These are phyloP conservation scores for Mucor mucedo DNA, from an alignment of 371 early-diverging fungal genomes.

Conservation along the genomic window DNA sequence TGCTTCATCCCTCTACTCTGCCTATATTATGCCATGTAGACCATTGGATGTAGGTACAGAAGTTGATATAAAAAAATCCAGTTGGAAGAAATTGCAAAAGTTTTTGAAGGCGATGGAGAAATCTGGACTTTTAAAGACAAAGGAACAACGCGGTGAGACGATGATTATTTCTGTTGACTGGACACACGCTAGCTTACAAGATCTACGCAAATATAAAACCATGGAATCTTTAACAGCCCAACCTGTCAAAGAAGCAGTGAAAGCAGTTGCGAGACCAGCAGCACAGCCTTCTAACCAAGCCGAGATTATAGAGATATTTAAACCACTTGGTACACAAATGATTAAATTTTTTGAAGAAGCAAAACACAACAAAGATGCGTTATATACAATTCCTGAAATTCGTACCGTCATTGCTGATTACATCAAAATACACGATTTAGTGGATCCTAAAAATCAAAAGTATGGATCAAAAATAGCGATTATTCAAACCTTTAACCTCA, in stretches of 20 bases:
- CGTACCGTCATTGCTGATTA: slow-evolving; percentile 63
- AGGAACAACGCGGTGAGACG: slow-evolving; percentile 71
- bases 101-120: slow-evolving; percentile 76
- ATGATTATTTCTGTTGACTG: slow-evolving; percentile 64
- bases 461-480: slow-evolving; percentile 3
- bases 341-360: slow-evolving; percentile 58
- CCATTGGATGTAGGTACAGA: slow-evolving; percentile 57
- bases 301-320: slow-evolving; percentile 58
- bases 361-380: slow-evolving; percentile 54
- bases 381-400: slow-evolving; percentile 62
- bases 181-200: slow-evolving; percentile 50
- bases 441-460: slow-evolving; percentile 67
- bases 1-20: slow-evolving; percentile 67
- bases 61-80: slow-evolving; percentile 75
- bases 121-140: slow-evolving; percentile 67
- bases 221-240: slow-evolving; percentile 23
- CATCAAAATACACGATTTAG: slow-evolving; percentile 57
- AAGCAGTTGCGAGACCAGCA: slow-evolving; percentile 2
- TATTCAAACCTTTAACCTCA: not conserved
- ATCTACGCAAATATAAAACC: slow-evolving; percentile 38
- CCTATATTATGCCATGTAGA: slow-evolving; percentile 66
- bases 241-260: slow-evolving; percentile 15
- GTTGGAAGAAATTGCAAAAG: slow-evolving; percentile 76
- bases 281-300: slow-evolving; percentile 28
- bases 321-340: slow-evolving; percentile 52